phyloP scores from a whole-genome alignment of 2,329 filamentous ascomycete genomes.

The Hymenoscyphus linearis region DNA sequence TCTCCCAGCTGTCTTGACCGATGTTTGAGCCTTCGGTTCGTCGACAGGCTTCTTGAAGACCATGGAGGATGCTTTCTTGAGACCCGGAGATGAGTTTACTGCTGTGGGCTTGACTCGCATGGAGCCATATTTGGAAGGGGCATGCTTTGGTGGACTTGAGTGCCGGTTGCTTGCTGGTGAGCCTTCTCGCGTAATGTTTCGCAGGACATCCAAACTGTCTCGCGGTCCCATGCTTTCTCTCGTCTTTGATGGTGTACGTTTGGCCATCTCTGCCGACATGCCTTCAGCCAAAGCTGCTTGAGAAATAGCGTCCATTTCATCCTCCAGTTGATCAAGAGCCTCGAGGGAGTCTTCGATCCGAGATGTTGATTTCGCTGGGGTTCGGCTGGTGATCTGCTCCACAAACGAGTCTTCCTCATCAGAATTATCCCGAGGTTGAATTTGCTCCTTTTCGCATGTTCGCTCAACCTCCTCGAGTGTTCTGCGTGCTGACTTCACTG shows the following conservation, averaged over 20 bases:
- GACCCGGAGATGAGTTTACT: slow-evolving; percentile 16
- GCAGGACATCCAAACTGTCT: background rate
- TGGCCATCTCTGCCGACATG: slow-evolving; percentile 20
- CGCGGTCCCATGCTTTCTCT: background rate
- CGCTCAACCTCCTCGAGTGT: slow-evolving; percentile 29
- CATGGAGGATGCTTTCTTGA: slow-evolving; percentile 28
- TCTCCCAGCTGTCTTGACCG: slow-evolving; percentile 23
- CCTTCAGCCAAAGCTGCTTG: slow-evolving; percentile 25
- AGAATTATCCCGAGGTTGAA: slow-evolving; percentile 8
- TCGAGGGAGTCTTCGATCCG: slow-evolving; percentile 61
- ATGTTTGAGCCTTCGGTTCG: slow-evolving; percentile 28
- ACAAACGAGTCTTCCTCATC: slow-evolving; percentile 33
- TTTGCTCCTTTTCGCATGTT: slow-evolving; percentile 8
- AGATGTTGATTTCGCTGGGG: slow-evolving; percentile 34
- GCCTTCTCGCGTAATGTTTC: background rate
- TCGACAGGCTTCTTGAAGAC: slow-evolving; percentile 20
- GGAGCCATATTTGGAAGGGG: slow-evolving; percentile 35
- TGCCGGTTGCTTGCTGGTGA: background rate
- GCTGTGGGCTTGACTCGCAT: slow-evolving; percentile 38
- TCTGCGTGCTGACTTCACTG: slow-evolving; percentile 16
- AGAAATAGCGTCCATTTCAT: slow-evolving; percentile 46
- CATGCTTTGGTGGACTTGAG: slow-evolving; percentile 7
- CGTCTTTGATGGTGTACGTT: slow-evolving; percentile 7
- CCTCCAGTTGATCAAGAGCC: slow-evolving; percentile 56
- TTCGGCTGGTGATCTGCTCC: slow-evolving; percentile 34